phyloP scores from a whole-genome alignment of 305 asterid species.

The Ajuga reptans region DNA sequence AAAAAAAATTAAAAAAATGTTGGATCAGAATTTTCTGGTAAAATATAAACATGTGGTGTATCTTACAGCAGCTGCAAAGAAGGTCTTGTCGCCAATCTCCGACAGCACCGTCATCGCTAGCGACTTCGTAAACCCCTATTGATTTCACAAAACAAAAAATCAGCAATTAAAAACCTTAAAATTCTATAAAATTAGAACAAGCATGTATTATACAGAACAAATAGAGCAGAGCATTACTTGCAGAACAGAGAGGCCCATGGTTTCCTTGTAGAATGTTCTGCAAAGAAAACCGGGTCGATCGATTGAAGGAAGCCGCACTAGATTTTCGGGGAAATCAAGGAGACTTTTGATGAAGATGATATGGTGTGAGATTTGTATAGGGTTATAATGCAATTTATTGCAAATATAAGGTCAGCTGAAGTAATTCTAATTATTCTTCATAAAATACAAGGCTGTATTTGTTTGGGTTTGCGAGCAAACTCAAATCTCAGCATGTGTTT shows the following conservation, averaged over 20 bases:
- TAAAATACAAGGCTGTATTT: too few relatives aligned
- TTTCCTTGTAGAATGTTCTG: background rate
- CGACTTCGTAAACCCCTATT: slow-evolving; percentile 81
- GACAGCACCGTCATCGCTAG: slow-evolving; percentile 87
- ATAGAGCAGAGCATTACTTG: slow-evolving; percentile 40
- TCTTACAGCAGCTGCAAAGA: slow-evolving; percentile 93
- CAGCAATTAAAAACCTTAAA: slow-evolving; percentile 9
- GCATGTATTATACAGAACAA: background rate
- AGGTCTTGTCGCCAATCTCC: slow-evolving; percentile 95
- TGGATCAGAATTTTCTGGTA: background rate
- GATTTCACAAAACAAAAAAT: slow-evolving; percentile 14
- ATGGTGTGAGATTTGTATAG: background rate
- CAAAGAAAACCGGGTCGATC: background rate
- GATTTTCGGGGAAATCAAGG: slow-evolving; percentile 25
- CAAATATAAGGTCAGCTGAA: background rate
- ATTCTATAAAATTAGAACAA: background rate
- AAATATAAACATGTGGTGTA: background rate
- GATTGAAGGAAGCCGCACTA: slow-evolving; percentile 18
- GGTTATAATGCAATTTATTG: slow-evolving; percentile 12
- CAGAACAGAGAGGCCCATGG: slow-evolving; percentile 59
- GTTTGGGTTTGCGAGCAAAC: too few relatives aligned
- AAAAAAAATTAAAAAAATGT: background rate
- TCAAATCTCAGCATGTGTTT: too few relatives aligned
- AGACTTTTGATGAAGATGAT: slow-evolving; percentile 3
- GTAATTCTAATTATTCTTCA: background rate